These are phyloP conservation scores for Beta lomatogona DNA, from an alignment of 179 eudicot genomes.

Conservation along the genomic window DNA sequence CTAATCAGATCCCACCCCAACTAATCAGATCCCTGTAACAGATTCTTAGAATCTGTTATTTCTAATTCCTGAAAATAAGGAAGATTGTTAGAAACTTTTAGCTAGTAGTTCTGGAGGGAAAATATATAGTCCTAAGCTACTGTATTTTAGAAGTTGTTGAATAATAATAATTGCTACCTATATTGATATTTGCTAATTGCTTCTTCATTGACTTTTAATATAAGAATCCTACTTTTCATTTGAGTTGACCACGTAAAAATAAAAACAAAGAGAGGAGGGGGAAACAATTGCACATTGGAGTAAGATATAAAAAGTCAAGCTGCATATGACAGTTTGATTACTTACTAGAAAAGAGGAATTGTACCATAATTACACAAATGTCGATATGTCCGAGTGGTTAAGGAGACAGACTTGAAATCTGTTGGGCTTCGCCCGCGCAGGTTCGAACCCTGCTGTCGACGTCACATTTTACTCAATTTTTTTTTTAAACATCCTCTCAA, in stretches of 20 bases:
- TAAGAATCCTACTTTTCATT: not conserved
- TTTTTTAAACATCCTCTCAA: not conserved
- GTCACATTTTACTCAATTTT: not conserved
- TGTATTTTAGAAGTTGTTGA: no score
- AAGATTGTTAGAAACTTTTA: no score
- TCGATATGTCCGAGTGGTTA: conserved; percentile 47
- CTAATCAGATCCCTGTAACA: no score
- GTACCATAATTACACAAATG: not conserved
- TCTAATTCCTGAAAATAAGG: no score
- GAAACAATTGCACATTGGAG: not conserved
- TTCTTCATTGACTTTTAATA: no score
- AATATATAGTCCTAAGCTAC: no score
- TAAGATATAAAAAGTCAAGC: not conserved
- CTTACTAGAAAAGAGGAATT: not conserved
- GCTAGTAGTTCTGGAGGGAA: no score
- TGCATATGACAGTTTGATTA: not conserved
- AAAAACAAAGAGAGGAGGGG: not conserved
- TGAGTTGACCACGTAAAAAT: not conserved
- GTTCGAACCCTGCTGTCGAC: conserved; percentile 95
- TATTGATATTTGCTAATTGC: no score
- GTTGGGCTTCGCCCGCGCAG: conserved; percentile 96
- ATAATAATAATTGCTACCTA: no score
- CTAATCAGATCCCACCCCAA: no score
- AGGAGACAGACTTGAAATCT: conserved; percentile 83
- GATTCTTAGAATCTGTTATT: no score